Base-by-base conservation (phyloP, 345 rosid species). In the Populus simonii region DNA sequence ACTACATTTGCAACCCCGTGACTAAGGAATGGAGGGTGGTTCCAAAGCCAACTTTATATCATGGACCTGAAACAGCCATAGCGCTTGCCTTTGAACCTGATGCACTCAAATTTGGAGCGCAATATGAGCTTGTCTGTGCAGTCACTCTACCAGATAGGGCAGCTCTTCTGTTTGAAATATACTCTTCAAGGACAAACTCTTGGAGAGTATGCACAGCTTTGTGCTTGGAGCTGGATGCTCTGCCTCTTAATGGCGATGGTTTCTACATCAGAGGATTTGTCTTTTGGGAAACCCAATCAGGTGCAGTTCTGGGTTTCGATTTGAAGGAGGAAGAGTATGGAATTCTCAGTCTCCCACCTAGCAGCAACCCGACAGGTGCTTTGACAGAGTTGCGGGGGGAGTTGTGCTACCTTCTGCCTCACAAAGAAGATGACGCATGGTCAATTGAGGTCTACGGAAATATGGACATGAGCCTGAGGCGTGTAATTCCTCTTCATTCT, bases 1-100 rank as follows among this genome's bases (percentile, higher is more conserved):
- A 88, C 78, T 86, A 81, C 79, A 82, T 85, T 18, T 88, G 88
- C 88, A 88, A 86, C 79, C 91, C 89, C 15, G 89, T 59, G 41
- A 83, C 78, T 1, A 33, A 61, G 86, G 65, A 83, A n/a, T 85
- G 86, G 86, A 74, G 36, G 41, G 59, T 7, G 76, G 85, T 88
- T 79, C 88, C 88, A 0, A 10, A 65, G 70, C 86, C 91, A 49
- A 29, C 1, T 0, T n/a, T 63, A 53, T 77, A 75, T 71, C 91
- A 88, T 59, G 79, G 82, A 7, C 55, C 77, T 15, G 76, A 75
- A 51, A 74, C 87, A n/a, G 83, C 80, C 2, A 20, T 80, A 20
- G 81, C 80, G 31, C 91, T 88, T 5, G 83, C 78, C 61, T 83
- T 84, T 20, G 87, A 88, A n/a, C 87, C 88, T 59, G 45, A 57